Evolutionary conservation across 176 grass and related monocot species (phyloP).

Genomic region (Aegilops longissima): DNA sequence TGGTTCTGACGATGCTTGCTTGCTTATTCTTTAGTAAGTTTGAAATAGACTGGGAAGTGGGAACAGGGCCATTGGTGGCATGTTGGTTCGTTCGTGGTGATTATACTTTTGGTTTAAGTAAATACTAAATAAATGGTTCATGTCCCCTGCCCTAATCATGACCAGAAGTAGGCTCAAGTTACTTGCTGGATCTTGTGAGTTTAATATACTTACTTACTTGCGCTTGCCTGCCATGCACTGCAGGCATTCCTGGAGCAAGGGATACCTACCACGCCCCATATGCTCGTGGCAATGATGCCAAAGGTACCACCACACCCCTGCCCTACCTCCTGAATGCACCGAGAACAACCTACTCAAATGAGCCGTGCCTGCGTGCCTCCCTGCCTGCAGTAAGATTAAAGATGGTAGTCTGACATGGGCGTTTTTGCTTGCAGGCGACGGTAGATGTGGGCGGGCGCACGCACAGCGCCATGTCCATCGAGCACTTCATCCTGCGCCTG

Average conservation of each 20-base stretch:
- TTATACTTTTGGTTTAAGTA: conserved; percentile 1
- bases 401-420: background rate
- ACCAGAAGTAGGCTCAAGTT: background rate
- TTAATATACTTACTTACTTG: background rate
- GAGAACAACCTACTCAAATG: background rate
- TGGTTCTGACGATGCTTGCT: background rate
- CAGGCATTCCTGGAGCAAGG: conserved; percentile 97
- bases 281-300: conserved; percentile 80
- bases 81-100: conserved; percentile 8
- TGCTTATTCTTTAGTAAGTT: conserved; percentile 21
- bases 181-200: background rate
- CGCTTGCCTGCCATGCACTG: conserved; percentile 21
- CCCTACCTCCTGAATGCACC: background rate
- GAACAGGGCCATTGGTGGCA: conserved; percentile 12
- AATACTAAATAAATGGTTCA: conserved; percentile 16
- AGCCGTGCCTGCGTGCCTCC: background rate
- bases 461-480: conserved; percentile 91
- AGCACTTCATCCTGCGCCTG: conserved; percentile 87
- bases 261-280: conserved; percentile 75
- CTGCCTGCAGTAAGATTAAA: background rate
- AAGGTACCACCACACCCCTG: conserved; percentile 49
- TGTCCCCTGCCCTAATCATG: conserved; percentile 33
- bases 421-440: conserved; percentile 45
- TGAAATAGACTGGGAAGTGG: background rate
- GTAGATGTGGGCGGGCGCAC: conserved; percentile 78